Percentiles rank a stretch among this genome's conserved stretches.
Evolutionary conservation across 306 rosid genomes (phyloP).

Genomic region (Pyrus betulifolia): DNA sequence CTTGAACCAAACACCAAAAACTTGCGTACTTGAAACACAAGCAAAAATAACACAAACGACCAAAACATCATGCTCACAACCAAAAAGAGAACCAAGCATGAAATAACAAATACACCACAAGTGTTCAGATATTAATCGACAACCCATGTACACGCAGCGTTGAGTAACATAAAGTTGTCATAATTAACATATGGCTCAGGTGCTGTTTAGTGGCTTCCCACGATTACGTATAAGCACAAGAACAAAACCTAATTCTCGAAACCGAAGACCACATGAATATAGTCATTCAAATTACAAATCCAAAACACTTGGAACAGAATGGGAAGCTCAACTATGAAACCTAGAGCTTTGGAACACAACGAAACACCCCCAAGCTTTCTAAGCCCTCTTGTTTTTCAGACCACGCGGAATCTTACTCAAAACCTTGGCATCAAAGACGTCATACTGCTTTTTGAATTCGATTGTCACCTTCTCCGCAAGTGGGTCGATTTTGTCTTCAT

Average conservation of each 20-base stretch:
- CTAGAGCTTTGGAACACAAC: background rate
- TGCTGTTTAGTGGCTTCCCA: constrained; percentile 9
- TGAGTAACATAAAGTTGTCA: constrained; percentile 2
- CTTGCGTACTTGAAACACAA: background rate
- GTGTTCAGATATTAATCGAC: background rate
- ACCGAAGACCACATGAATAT: constrained; percentile 5
- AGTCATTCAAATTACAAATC: constrained; percentile 21
- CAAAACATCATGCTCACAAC: background rate
- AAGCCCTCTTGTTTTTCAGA: constrained; percentile 59
- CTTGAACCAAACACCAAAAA: no score
- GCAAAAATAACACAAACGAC: background rate
- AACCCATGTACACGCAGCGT: constrained; percentile 8
- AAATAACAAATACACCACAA: background rate
- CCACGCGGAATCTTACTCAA: constrained; percentile 55
- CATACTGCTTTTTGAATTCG: constrained; percentile 67
- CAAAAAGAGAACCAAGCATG: background rate
- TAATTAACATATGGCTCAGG: background rate
- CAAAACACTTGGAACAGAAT: constrained; percentile 11
- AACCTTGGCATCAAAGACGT: constrained; percentile 66
- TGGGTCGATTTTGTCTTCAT: constrained; percentile 57
- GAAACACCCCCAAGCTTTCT: constrained; percentile 7
- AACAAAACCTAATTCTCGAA: constrained; percentile 21
- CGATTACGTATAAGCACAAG: constrained; percentile 7
- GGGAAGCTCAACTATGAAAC: background rate
- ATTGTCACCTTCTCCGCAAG: constrained; percentile 52